Conservation (phyloP, 2,329 filamentous ascomycete species). For the Xylaria sp. region DNA sequence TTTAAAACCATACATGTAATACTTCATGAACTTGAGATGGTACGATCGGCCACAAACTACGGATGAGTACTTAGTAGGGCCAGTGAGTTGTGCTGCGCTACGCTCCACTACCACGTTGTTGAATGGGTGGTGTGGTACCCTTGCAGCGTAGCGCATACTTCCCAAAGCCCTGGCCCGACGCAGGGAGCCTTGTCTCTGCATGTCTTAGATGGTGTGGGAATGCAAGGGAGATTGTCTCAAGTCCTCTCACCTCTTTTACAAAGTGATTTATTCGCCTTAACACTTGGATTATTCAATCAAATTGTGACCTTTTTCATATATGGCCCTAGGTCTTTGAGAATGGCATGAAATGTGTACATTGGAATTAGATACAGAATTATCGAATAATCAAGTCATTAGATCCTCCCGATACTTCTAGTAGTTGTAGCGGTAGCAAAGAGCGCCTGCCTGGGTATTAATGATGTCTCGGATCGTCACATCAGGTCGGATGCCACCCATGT, state of each 20-base stretch:
- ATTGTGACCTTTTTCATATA: too few species aligned
- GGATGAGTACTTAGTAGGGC: too few species aligned
- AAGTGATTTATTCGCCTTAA: background rate
- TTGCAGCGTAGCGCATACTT: background rate
- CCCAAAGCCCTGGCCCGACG: background rate
- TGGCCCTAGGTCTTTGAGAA: background rate
- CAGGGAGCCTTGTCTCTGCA: background rate
- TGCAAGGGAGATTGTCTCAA: background rate
- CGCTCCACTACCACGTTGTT: background rate
- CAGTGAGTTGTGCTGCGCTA: background rate
- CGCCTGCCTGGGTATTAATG: constrained; percentile 34
- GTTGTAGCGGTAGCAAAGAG: constrained; percentile 37
- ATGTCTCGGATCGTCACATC: constrained; percentile 35
- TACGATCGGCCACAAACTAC: too few species aligned
- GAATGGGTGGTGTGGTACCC: background rate
- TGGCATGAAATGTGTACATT: background rate
- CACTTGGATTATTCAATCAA: background rate
- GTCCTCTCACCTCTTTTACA: background rate
- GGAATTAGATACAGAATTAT: constrained; percentile 7
- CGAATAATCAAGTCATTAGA: background rate
- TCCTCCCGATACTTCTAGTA: constrained; percentile 25
- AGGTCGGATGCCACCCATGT: constrained; percentile 33
- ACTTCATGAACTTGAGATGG: too few species aligned
- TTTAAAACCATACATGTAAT: too few species aligned
- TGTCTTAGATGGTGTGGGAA: background rate